Base-by-base conservation (phyloP, 805 yeast species). In the Zygoascus bituminiphila region DNA sequence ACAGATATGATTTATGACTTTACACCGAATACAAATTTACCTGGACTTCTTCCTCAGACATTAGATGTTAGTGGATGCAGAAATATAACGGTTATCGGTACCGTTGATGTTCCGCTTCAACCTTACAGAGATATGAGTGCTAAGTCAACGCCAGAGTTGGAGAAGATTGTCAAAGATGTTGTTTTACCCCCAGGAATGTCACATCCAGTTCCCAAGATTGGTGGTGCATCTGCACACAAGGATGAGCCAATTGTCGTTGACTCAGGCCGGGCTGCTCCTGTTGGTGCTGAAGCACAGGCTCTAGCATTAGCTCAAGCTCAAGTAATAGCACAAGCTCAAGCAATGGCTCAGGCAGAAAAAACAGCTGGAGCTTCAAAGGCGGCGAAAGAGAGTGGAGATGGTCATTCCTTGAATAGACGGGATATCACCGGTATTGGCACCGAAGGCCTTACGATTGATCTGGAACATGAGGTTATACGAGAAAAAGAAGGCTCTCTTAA, bases 11-110 rank as follows among this genome's bases (percentile, higher is more conserved):
- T 76, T 17, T 60, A 66, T 21, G 62, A 63, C 4, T 67, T 72
- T 10, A 52, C 57, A 1, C 59, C 53, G 19, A 54, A 42, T 57
- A 66, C 52, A 55, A 61, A 59, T 5, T 51, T 77, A 10, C 69
- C 71, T 2, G 73, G 76, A 5, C 55, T 78, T 23, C 67, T 73
- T 48, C 74, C 81, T 2, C 61, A 64, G 31, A 50, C 54, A 3
- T 54, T 78, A 10, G 82, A 78, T 57, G 65, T 73, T 3, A 73
- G 81, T 12, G 81, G 82, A 6, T 78, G 83, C 54, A 29, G 21
- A 23, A 17, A n/a, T 20, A 25, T 35, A n/a, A n/a, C 2, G 26
- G 31, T 14, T 9, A 19, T 44, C n/a, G 40, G 22, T 23, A 26
- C 19, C 17, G 14, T 20, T 31, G 29, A 14, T 42, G 40, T 21